Conservation (phyloP, 352 stramenopile genomes). For the Pythium folliculosum region DNA sequence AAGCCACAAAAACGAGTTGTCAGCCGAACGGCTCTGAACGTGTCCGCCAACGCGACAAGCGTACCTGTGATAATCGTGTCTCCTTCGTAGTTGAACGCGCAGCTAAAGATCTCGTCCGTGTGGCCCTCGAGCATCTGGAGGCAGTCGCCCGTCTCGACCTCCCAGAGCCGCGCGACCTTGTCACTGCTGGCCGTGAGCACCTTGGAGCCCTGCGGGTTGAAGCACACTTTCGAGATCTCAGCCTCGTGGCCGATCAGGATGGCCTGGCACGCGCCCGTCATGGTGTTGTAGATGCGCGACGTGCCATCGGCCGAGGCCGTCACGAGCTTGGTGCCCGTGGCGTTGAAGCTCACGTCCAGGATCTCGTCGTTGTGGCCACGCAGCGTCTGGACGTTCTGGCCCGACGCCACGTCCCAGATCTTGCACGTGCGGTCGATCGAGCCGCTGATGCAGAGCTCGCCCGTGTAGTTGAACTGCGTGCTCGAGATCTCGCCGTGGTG, state of each 20-base stretch:
- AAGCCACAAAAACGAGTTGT: not conserved
- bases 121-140: conserved; percentile 95
- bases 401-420: conserved; percentile 91
- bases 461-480: conserved; percentile 95
- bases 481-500: conserved; percentile 96
- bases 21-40: not conserved
- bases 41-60: conserved; percentile 5
- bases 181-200: conserved; percentile 94
- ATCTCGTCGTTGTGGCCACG: conserved; percentile 96
- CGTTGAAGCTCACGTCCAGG: conserved; percentile 94
- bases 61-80: conserved; percentile 97
- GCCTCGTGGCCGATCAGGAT: conserved; percentile 95
- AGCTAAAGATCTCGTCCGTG: conserved; percentile 97
- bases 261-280: conserved; percentile 93
- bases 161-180: conserved; percentile 94
- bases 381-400: conserved; percentile 92
- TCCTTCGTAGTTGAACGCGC: conserved; percentile 96
- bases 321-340: conserved; percentile 93
- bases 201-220: conserved; percentile 95
- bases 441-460: conserved; percentile 90
- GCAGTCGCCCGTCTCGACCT: conserved; percentile 93
- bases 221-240: conserved; percentile 95
- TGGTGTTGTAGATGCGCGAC: conserved; percentile 95
- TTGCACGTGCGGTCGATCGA: conserved; percentile 96
- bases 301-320: conserved; percentile 93